Evolutionary conservation across 2,329 filamentous ascomycete genomes (phyloP), one percentile per base, ranked within the genome.

Genomic region (Thyridium curvatum): DNA sequence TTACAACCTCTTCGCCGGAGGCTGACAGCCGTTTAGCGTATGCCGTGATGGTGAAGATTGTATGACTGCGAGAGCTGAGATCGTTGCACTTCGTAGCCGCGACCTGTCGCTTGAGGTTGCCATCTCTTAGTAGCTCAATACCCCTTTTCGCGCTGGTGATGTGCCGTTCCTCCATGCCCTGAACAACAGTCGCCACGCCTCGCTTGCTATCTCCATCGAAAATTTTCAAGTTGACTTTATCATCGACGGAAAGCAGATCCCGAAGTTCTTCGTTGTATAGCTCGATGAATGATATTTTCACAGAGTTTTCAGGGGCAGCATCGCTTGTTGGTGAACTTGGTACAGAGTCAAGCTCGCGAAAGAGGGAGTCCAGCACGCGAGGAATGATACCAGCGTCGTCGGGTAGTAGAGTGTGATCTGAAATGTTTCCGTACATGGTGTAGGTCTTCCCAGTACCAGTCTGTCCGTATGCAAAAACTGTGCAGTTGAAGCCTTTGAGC

Each of bases 31-130:
- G 82, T 62, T 94, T 95, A 53, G 89, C 83, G 55, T 90, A 88
- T 1, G 90, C 86, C 1, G 91, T 96, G 43, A 98, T 86, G 8
- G 93, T 97, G 56, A 98, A 98, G 17, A 98, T 85, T 0, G 93
- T 98, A 57, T 98, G 94, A 67, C 90, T 95, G 60, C 93, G 82
- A 52, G 89, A 96, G 63, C 90, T 96, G 40, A 97, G 78, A 52
- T 98, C 93, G 59, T 98, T 98, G 75, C 93, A 98, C 63, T 97
- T 97, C n/a, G 93, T 98, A 4, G 94, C 89, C 6, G 93, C 94
- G n/a, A 98, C 93, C 62, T 98, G 93, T 35, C 93, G 84, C 62
- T 90, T 94, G 64, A 93, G 74, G 60, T 89, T 96, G 45, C 93
- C 94, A 46, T 84, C 76, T 52, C 93, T 86, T 33, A 98, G 76